Evolutionary conservation across 257 asterid genomes (phyloP).

Genomic region (Ballota nigra): DNA sequence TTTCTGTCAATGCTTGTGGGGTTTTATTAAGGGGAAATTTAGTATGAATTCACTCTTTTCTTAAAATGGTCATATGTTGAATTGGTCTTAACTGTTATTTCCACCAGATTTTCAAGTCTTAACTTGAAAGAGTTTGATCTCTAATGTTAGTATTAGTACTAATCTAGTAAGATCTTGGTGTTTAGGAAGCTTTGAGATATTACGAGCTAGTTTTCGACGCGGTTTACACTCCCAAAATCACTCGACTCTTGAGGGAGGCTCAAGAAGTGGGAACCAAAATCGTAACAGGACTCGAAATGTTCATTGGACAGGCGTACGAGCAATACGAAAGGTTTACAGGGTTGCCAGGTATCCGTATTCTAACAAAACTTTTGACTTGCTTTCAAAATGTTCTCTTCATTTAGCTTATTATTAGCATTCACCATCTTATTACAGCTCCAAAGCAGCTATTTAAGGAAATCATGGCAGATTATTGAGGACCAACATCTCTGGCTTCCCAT

Average conservation of each 20-base stretch:
- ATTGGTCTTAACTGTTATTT: neutral
- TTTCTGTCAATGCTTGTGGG: no score
- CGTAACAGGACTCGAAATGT: no score
- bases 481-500: no score
- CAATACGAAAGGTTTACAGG: conserved; percentile 89
- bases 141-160: no score
- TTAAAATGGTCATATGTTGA: neutral
- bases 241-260: conserved; percentile 77
- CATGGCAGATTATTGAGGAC: conserved; percentile 40
- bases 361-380: neutral
- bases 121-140: no score
- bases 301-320: conserved; percentile 88
- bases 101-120: neutral
- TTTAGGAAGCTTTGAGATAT: no score
- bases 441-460: conserved; percentile 70
- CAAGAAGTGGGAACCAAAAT: conserved; percentile 71
- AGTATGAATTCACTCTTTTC: no score
- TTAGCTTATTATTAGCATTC: conserved; percentile 11
- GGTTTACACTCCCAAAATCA: conserved; percentile 85
- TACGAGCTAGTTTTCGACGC: conserved; percentile 90
- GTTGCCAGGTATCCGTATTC: conserved; percentile 57
- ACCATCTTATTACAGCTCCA: conserved; percentile 58
- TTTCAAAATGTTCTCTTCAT: conserved; percentile 1
- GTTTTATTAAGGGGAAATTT: neutral
- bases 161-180: neutral